Percentiles rank a stretch among this genome's conserved stretches.
These are phyloP conservation scores for Sphagnum contortum DNA, from an alignment of 225 moss, liverwort and hornwort species.

Conservation along the genomic window DNA sequence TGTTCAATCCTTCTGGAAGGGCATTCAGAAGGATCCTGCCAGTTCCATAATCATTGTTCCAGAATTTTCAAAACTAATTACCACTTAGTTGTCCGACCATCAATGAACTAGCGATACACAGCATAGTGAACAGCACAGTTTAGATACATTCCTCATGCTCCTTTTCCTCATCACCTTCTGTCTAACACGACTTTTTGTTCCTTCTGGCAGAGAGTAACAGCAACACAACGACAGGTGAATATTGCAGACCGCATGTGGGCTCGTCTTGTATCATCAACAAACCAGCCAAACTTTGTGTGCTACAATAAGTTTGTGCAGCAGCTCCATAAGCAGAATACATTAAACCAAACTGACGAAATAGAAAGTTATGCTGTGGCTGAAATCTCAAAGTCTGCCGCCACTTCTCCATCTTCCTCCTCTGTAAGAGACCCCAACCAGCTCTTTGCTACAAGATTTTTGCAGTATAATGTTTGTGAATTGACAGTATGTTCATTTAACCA, in stretches of 20 bases:
- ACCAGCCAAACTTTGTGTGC: slow-evolving; percentile 37
- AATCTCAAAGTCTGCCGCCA: neutral
- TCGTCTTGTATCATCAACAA: slow-evolving; percentile 51
- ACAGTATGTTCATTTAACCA: neutral
- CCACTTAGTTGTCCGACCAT: neutral
- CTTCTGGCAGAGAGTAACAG: slow-evolving; percentile 35
- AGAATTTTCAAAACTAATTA: no score
- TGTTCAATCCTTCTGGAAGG: no score
- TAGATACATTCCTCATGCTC: neutral
- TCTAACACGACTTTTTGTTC: neutral
- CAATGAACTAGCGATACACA: neutral
- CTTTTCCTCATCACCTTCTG: neutral
- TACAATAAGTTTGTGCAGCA: slow-evolving; percentile 21
- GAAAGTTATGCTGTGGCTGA: neutral
- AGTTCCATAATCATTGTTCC: no score
- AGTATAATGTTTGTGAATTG: no score
- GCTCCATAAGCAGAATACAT: slow-evolving; percentile 4
- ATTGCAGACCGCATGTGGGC: slow-evolving; percentile 53
- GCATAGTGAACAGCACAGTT: neutral
- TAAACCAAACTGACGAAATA: neutral
- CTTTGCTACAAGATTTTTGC: no score
- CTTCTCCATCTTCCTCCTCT: neutral
- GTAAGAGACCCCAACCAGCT: no score
- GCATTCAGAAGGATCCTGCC: no score
- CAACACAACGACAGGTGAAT: slow-evolving; percentile 35